phyloP scores from a whole-genome alignment of 257 asterid species.

The Fraxinus anomala region DNA sequence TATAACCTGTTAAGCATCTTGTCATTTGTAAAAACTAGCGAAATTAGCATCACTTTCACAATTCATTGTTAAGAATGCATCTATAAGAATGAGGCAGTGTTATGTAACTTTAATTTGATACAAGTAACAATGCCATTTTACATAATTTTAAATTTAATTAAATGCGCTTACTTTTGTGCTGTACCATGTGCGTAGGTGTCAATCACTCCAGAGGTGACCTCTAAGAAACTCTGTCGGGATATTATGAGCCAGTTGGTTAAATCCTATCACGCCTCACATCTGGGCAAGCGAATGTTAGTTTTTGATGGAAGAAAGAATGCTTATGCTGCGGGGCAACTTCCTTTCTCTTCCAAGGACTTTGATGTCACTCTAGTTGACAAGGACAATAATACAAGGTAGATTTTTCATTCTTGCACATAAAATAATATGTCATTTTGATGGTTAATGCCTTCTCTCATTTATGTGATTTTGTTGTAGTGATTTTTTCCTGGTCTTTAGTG shows the following conservation, averaged over 20 bases:
- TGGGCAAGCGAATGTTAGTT: slow-evolving; percentile 51
- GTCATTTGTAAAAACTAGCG: background rate
- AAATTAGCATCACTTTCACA: background rate
- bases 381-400: slow-evolving; percentile 37
- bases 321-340: slow-evolving; percentile 67
- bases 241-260: slow-evolving; percentile 44
- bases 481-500: background rate
- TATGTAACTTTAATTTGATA: background rate
- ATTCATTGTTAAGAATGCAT: background rate
- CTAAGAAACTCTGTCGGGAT: slow-evolving; percentile 53
- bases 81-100: background rate
- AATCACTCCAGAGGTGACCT: slow-evolving; percentile 61
- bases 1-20: background rate
- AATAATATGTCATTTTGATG: background rate
- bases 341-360: slow-evolving; percentile 67
- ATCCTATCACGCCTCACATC: slow-evolving; percentile 30
- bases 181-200: slow-evolving; percentile 45
- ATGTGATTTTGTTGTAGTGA: background rate
- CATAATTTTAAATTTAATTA: background rate
- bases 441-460: background rate
- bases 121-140: background rate
- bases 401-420: background rate
- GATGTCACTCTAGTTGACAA: slow-evolving; percentile 41
- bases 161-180: background rate
- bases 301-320: slow-evolving; percentile 79